These are phyloP conservation scores for Candida glaebosa DNA, from an alignment of 805 yeast species.

Conservation along the genomic window DNA sequence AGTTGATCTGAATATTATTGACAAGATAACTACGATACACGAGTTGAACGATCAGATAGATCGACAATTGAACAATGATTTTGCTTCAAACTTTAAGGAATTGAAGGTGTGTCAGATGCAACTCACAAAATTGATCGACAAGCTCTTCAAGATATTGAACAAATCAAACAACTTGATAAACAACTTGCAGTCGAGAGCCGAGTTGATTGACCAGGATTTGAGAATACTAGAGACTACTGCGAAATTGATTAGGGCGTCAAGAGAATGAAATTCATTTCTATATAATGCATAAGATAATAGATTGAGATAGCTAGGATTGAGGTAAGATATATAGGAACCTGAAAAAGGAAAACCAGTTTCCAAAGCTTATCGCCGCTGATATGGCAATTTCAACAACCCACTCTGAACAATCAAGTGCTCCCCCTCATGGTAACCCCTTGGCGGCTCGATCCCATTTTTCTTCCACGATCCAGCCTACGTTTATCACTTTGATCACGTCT, in stretches of 20 bases:
- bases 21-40: constrained; percentile 39
- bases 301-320: too few species aligned
- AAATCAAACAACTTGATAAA: constrained; percentile 4
- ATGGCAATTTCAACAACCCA: too few species aligned
- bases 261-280: not conserved
- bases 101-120: constrained; percentile 20
- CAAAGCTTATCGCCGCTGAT: too few species aligned
- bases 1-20: constrained; percentile 14
- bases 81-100: constrained; percentile 27
- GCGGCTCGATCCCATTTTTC: constrained; percentile 68
- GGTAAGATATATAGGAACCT: too few species aligned
- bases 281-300: not conserved
- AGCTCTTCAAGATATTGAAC: constrained; percentile 3
- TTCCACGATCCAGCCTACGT: constrained; percentile 81
- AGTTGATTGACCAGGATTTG: constrained; percentile 65
- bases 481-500: constrained; percentile 68
- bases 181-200: constrained; percentile 46
- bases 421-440: constrained; percentile 29
- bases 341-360: too few species aligned
- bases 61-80: constrained; percentile 30
- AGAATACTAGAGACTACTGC: constrained; percentile 64
- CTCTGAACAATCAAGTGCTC: too few species aligned
- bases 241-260: constrained; percentile 11
- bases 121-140: constrained; percentile 20
- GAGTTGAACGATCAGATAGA: constrained; percentile 36